A percentile compares a stretch with the other conserved stretches of the same genome.
These are phyloP conservation scores for Fusarium sp. DNA, from an alignment of 2,329 filamentous ascomycete species.

Conservation along the genomic window DNA sequence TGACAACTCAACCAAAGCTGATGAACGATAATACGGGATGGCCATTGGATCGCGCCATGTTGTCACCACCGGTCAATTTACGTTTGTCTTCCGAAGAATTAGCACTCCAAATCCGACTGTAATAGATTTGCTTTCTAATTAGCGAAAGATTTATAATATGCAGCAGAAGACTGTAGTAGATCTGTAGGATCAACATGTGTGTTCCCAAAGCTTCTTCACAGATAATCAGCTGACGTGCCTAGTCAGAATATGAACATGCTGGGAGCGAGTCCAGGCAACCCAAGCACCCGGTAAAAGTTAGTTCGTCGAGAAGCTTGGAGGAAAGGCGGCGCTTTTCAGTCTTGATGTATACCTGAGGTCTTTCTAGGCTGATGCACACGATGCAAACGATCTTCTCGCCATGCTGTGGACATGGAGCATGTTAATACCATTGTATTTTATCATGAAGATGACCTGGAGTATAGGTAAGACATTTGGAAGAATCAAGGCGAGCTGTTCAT, in stretches of 20 bases:
- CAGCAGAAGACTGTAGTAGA: neutral
- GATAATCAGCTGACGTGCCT: neutral
- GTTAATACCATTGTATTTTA: neutral
- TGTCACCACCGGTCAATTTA: neutral
- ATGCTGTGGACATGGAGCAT: neutral
- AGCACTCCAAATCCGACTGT: neutral
- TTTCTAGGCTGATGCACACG: neutral
- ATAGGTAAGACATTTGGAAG: neutral
- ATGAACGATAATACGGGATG: neutral
- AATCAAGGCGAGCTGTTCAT: neutral
- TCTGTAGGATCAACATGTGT: neutral
- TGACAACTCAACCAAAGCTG: neutral
- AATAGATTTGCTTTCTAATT: neutral
- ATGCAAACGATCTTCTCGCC: neutral
- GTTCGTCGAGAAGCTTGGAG: neutral
- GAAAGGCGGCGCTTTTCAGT: neutral
- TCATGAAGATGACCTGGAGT: neutral
- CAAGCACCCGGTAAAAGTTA: too few species aligned
- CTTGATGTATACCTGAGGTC: neutral
- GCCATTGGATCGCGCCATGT: neutral
- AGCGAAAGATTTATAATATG: neutral
- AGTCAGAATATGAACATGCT: neutral
- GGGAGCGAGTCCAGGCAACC: too few species aligned
- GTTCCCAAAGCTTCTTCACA: neutral
- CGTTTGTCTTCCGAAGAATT: neutral